A percentile compares a stretch with the other conserved stretches of the same genome.
These are phyloP conservation scores for Calamus simplicifolius DNA, from an alignment of 176 grass and related monocot genomes.

Conservation along the genomic window DNA sequence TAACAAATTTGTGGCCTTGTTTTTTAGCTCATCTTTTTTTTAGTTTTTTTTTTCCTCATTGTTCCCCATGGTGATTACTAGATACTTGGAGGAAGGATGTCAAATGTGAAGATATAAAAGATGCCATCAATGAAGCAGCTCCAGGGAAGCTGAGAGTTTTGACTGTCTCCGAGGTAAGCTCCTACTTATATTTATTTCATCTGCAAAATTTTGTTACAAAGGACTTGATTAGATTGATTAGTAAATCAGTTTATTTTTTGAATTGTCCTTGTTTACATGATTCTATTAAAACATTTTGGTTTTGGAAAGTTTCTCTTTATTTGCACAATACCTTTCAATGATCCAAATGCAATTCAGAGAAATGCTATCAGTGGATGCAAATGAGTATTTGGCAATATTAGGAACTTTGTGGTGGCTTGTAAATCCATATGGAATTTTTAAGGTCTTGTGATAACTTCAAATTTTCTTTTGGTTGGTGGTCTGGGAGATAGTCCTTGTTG, in stretches of 20 bases:
- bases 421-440: neutral
- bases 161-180: slow-evolving; percentile 53
- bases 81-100: slow-evolving; percentile 97
- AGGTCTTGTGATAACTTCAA: neutral
- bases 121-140: slow-evolving; percentile 41
- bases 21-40: neutral
- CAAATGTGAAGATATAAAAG: slow-evolving; percentile 43
- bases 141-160: slow-evolving; percentile 52
- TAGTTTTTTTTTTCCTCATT: neutral
- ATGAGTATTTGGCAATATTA: no score
- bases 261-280: no score
- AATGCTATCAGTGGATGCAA: no score
- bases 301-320: no score
- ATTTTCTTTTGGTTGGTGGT: neutral
- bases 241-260: neutral
- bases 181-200: neutral
- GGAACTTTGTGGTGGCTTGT: no score
- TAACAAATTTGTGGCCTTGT: no score
- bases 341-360: no score
- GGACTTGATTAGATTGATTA: neutral
- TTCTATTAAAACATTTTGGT: no score
- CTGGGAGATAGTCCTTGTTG: no score
- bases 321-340: no score
- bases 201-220: no score
- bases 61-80: slow-evolving; percentile 9